phyloP scores from a whole-genome alignment of 768 basidiomycete genomes.

The Mycena galopus region DNA sequence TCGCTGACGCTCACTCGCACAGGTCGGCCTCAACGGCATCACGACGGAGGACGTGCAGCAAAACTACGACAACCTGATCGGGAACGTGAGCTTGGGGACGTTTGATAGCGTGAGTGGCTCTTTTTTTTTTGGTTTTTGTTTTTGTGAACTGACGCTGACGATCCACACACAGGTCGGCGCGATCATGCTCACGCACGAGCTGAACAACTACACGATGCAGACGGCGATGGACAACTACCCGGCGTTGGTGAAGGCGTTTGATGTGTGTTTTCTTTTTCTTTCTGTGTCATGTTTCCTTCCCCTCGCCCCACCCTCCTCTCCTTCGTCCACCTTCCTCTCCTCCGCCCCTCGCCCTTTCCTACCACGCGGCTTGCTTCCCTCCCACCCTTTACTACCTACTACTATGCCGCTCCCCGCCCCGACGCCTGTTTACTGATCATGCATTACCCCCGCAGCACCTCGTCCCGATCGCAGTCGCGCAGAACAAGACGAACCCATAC shows the following conservation, averaged over 20 bases:
- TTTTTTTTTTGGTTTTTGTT: too few relatives aligned
- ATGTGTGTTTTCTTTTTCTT: conserved; percentile 43
- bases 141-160: too few relatives aligned
- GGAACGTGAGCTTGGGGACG: conserved; percentile 5
- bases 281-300: too few relatives aligned
- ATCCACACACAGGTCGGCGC: conserved; percentile 20
- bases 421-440: not conserved
- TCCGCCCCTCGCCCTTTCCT: too few relatives aligned
- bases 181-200: conserved; percentile 60
- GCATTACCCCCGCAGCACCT: conserved; percentile 47
- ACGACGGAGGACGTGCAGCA: conserved; percentile 5
- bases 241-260: conserved; percentile 59
- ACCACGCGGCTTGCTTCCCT: too few relatives aligned
- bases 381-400: too few relatives aligned
- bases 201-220: conserved; percentile 73
- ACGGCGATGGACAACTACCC: conserved; percentile 67
- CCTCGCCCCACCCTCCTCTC: too few relatives aligned
- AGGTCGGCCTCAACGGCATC: not conserved
- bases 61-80: conserved; percentile 21
- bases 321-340: too few relatives aligned
- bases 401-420: too few relatives aligned
- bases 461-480: conserved; percentile 65
- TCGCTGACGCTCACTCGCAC: too few relatives aligned
- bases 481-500: conserved; percentile 67
- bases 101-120: conserved; percentile 26